Evolutionary conservation across 805 yeast species (phyloP), one percentile per base, ranked within the genome.

Genomic region (Clavispora carvajalis): DNA sequence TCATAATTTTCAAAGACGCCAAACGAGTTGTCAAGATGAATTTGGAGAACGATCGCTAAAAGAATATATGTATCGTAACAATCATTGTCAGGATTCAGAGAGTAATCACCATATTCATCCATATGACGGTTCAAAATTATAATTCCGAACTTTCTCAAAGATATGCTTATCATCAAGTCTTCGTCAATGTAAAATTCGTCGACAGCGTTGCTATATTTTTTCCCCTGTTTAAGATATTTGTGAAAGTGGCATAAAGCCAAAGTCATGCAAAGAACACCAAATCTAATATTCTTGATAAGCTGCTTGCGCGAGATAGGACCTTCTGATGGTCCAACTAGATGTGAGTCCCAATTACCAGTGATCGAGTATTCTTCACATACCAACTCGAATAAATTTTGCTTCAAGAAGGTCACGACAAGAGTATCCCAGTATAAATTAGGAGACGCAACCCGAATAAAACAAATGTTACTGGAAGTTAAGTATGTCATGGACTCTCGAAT

Each of bases 1-100:
- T 67, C 71, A 28, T 58, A 64, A 46, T 71, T 71, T 45, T 71
- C 76, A 44, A 55, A 67, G 1, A 71, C 65, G 19, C 69, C 67
- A 37, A 57, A 67, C 11, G 52, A 50, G 37, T 52, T 57, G 45
- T 71, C 76, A 12, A 67, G 43, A 34, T 67, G 65, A 30, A 69
- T 57, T 41, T 64, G 67, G 12, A 71, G 47, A 4, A 69, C 50
- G 6, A 71, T 55, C 4, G 62, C 62, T 10, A 71, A 40, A 5
- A 71, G 47, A n/a, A 71, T 47, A 26, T 57, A 44, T 16, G 57
- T 52, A 33, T 61, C 64, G 45, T 69, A 69, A 18, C 56, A 62
- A 17, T 48, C 50, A 11, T 52, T 48, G 12, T 52, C 54, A 2
- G 45, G 26, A 12, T 39, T 44, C 45, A 44, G 38, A 18, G 52